Conservation (phyloP, 2,329 filamentous ascomycete species). For the Eutypella sp. region DNA sequence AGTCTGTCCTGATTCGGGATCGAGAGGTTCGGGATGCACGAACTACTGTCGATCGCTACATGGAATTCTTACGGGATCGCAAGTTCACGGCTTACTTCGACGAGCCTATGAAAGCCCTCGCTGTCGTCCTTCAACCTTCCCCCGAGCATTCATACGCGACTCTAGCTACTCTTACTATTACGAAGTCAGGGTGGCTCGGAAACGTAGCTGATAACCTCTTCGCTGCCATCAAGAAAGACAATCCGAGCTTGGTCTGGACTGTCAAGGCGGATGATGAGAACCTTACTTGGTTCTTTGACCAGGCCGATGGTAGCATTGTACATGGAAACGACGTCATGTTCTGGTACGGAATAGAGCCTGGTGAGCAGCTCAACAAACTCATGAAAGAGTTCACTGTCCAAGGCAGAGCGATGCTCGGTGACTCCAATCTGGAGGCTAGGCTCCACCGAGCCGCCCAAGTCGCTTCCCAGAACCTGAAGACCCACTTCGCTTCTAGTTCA, state of each 20-base stretch:
- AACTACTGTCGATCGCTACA: constrained; percentile 80
- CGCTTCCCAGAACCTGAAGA: constrained; percentile 49
- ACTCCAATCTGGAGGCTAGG: constrained; percentile 83
- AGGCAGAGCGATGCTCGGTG: constrained; percentile 80
- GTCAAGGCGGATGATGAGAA: constrained; percentile 96
- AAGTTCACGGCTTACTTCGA: constrained; percentile 94
- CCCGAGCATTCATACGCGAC: constrained; percentile 68
- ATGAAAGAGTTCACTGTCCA: constrained; percentile 82
- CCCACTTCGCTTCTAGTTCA: constrained; percentile 35
- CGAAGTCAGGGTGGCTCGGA: constrained; percentile 88
- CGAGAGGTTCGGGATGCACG: constrained; percentile 75
- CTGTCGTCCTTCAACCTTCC: constrained; percentile 74
- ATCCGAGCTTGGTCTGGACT: constrained; percentile 90
- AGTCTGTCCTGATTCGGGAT: constrained; percentile 77
- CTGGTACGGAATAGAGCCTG: constrained; percentile 86
- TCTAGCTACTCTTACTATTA: constrained; percentile 85
- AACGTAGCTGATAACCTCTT: constrained; percentile 97
- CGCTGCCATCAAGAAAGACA: constrained; percentile 87
- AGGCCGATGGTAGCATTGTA: constrained; percentile 87
- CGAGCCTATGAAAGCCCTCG: constrained; percentile 87
- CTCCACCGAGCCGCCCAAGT: constrained; percentile 72
- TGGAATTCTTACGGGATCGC: constrained; percentile 70
- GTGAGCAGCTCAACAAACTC: constrained; percentile 74
- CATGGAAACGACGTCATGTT: constrained; percentile 86
- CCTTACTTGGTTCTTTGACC: constrained; percentile 96